These are phyloP conservation scores for Heimioporus sp. DNA, from an alignment of 768 basidiomycete genomes.

Conservation along the genomic window DNA sequence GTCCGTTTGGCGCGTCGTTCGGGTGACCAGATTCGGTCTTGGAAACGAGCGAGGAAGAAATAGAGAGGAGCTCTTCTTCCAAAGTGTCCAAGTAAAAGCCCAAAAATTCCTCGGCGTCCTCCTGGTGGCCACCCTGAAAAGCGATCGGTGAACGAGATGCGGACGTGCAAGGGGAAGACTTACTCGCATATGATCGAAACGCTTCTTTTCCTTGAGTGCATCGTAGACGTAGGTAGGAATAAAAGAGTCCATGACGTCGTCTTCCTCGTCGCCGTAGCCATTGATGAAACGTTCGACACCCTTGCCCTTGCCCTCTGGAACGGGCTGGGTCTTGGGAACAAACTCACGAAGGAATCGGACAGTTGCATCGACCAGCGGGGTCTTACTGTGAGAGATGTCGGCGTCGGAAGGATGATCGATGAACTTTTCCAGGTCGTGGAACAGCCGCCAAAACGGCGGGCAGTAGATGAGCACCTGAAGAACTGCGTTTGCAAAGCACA, in stretches of 20 bases:
- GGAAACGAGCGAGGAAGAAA: slow-evolving; percentile 54
- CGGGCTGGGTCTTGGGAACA: slow-evolving; percentile 22
- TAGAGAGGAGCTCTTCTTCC: slow-evolving; percentile 81
- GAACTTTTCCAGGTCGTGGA: slow-evolving; percentile 65
- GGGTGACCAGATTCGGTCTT: slow-evolving; percentile 29
- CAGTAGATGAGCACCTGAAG: slow-evolving; percentile 90
- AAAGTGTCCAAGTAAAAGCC: slow-evolving; percentile 95
- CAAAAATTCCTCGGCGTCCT: slow-evolving; percentile 98
- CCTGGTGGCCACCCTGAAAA: slow-evolving; percentile 82
- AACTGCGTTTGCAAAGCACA: slow-evolving; percentile 97
- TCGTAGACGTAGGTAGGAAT: slow-evolving; percentile 86
- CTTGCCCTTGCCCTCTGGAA: slow-evolving; percentile 37
- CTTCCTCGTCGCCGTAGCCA: slow-evolving; percentile 42
- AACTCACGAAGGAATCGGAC: slow-evolving; percentile 82
- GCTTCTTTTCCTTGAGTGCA: slow-evolving; percentile 89
- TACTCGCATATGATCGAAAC: slow-evolving; percentile 91
- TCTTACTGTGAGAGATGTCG: slow-evolving; percentile 29
- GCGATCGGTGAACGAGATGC: slow-evolving; percentile 1
- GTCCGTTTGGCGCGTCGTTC: slow-evolving; percentile 9
- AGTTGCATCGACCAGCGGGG: slow-evolving; percentile 67
- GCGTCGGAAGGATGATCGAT: slow-evolving; percentile 32
- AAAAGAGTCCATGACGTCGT: slow-evolving; percentile 63
- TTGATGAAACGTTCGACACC: slow-evolving; percentile 33
- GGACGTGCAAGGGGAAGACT: slow-evolving; percentile 28
- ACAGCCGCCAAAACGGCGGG: slow-evolving; percentile 78